Percentiles rank a stretch among this genome's conserved stretches.
Conservation (phyloP, 2,329 filamentous ascomycete genomes). For the Colletotrichum tabaci region DNA sequence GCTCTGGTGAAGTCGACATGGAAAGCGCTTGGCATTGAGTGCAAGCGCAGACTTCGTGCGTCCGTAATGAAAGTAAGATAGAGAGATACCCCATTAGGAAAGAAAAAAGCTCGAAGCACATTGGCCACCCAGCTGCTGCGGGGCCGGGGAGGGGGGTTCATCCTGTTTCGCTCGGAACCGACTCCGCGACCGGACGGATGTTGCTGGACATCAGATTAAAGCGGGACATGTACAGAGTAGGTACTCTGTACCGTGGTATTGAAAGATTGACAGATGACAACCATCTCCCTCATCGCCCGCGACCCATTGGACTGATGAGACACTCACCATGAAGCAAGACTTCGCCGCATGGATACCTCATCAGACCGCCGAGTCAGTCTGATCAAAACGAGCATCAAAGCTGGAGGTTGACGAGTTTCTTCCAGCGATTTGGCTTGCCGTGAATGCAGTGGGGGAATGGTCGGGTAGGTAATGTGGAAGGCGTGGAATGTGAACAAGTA, state of each 20-base stretch:
- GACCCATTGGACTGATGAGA: background rate
- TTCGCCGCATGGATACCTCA: background rate
- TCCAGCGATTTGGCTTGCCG: background rate
- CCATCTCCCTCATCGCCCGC: background rate
- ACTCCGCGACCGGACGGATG: conserved; percentile 3
- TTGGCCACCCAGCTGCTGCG: background rate
- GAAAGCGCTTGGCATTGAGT: background rate
- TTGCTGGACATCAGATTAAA: background rate
- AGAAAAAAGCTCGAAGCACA: background rate
- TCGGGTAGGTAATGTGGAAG: too few species aligned
- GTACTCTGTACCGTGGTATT: background rate
- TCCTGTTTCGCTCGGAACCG: conserved; percentile 1
- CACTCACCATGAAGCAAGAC: background rate
- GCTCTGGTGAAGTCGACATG: conserved; percentile 7
- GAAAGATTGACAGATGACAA: background rate
- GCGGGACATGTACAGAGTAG: conserved; percentile 2
- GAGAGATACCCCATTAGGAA: too few species aligned
- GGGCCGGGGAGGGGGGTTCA: background rate
- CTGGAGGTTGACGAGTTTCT: background rate
- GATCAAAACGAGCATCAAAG: background rate
- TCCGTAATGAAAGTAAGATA: background rate
- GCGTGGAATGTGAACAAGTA: too few species aligned
- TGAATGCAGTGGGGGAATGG: background rate
- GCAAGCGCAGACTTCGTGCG: background rate
- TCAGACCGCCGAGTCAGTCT: background rate